Conservation (phyloP, 2,329 filamentous ascomycete species). For the Coniella vitis region DNA sequence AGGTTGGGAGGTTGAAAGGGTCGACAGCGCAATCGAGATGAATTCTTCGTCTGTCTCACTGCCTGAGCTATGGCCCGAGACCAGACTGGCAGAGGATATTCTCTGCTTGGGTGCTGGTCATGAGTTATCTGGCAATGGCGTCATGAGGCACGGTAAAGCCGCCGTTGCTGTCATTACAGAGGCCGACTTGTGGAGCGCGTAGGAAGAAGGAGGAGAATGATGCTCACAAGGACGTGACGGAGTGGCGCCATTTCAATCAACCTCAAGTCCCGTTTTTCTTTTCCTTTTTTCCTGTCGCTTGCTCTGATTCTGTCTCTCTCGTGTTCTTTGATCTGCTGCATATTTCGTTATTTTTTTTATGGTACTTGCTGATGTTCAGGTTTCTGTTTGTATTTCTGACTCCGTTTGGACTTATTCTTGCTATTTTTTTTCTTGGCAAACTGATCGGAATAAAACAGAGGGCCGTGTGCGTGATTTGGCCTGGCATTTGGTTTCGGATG, state of each 20-base stretch:
- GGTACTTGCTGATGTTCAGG: too few species aligned
- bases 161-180: conserved; percentile 4
- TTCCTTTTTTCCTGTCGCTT: conserved; percentile 3
- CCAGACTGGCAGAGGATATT: conserved; percentile 4
- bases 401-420: too few species aligned
- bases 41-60: conserved; percentile 3
- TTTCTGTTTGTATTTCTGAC: too few species aligned
- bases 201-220: not conserved
- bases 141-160: not conserved
- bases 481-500: too few species aligned
- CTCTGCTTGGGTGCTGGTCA: conserved; percentile 13
- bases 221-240: conserved; percentile 8
- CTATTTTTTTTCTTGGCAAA: not conserved
- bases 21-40: conserved; percentile 15
- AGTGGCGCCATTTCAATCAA: conserved; percentile 7
- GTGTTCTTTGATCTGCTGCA: too few species aligned
- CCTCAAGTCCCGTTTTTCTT: too few species aligned
- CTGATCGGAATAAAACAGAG: too few species aligned
- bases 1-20: conserved; percentile 4
- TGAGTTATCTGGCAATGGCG: conserved; percentile 1
- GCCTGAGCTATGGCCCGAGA: not conserved
- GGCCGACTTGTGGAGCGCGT: conserved; percentile 10
- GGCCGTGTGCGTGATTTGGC: too few species aligned
- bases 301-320: too few species aligned
- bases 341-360: too few species aligned